These are phyloP conservation scores for Lyophyllum shimeji DNA, from an alignment of 768 basidiomycete genomes.

Conservation along the genomic window DNA sequence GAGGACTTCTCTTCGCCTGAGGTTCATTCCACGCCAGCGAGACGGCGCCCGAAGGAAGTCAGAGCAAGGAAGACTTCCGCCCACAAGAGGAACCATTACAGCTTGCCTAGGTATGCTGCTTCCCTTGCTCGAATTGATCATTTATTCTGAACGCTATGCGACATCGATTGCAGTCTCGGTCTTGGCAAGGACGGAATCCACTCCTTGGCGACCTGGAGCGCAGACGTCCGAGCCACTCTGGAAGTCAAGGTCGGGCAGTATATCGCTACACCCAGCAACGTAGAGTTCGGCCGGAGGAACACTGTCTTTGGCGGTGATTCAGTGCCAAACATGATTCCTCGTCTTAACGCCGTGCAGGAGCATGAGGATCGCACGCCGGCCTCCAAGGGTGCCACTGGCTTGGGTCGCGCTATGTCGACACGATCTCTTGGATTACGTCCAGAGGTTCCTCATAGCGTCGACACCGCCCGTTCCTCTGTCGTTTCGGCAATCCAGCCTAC, in stretches of 20 bases:
- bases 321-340: slow-evolving; percentile 29
- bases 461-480: slow-evolving; percentile 53
- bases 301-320: slow-evolving; percentile 47
- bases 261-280: slow-evolving; percentile 36
- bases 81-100: slow-evolving; percentile 64
- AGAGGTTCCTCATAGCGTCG: slow-evolving; percentile 48
- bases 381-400: slow-evolving; percentile 9
- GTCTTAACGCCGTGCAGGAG: slow-evolving; percentile 40
- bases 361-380: slow-evolving; percentile 31
- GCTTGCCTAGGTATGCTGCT: slow-evolving; percentile 60
- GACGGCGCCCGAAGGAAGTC: slow-evolving; percentile 26
- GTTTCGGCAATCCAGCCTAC: slow-evolving; percentile 36
- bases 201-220: slow-evolving; percentile 49
- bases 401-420: slow-evolving; percentile 40
- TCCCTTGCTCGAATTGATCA: slow-evolving; percentile 1
- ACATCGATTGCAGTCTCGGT: slow-evolving; percentile 45
- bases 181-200: slow-evolving; percentile 61
- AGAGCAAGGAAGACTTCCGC: slow-evolving; percentile 44
- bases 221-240: slow-evolving; percentile 52
- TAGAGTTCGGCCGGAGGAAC: slow-evolving; percentile 44
- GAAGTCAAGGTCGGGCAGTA: slow-evolving; percentile 42
- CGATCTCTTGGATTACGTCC: slow-evolving; percentile 47
- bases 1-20: slow-evolving; percentile 56
- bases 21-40: slow-evolving; percentile 62
- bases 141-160: slow-evolving; percentile 2